Conservation (phyloP, 768 basidiomycete species). For the Leucosporidium creatinivorum region DNA sequence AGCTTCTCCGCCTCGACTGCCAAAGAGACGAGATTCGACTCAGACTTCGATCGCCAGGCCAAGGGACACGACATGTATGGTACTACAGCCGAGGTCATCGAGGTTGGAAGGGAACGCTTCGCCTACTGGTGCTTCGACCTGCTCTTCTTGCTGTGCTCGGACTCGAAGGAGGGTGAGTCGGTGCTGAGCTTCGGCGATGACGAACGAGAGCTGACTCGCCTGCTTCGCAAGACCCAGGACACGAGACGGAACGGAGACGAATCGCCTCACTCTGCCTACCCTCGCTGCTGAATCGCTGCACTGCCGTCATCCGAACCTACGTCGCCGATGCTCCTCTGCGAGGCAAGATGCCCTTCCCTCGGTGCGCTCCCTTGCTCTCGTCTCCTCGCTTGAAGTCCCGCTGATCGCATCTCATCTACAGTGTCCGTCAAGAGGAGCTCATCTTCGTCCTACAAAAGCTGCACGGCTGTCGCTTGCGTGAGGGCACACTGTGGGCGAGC, state of each 20-base stretch:
- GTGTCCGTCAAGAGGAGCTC: conserved; percentile 80
- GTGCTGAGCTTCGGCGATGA: conserved; percentile 43
- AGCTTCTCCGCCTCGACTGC: not conserved
- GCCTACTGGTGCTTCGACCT: conserved; percentile 90
- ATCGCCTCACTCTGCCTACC: conserved; percentile 68
- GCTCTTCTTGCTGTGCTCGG: conserved; percentile 70
- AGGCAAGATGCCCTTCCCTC: conserved; percentile 80
- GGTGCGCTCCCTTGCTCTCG: conserved; percentile 47
- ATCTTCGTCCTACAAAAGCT: conserved; percentile 74
- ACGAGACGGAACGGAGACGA: conserved; percentile 55
- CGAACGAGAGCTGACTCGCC: not conserved
- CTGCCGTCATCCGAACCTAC: conserved; percentile 59
- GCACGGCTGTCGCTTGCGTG: conserved; percentile 62
- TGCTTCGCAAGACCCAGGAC: conserved; percentile 46
- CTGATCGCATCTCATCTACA: conserved; percentile 37
- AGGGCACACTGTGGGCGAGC: conserved; percentile 69
- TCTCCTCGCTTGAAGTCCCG: not conserved
- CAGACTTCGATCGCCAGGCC: conserved; percentile 27
- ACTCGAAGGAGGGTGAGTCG: conserved; percentile 44
- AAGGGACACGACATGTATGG: conserved; percentile 10
- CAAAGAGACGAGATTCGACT: conserved; percentile 22
- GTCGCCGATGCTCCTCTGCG: conserved; percentile 76
- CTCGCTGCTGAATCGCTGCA: conserved; percentile 68
- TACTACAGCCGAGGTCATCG: conserved; percentile 27
- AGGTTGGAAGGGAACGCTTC: conserved; percentile 65